phyloP scores from a whole-genome alignment of 2,329 filamentous ascomycete genomes.

The Blastomyces silverae region DNA sequence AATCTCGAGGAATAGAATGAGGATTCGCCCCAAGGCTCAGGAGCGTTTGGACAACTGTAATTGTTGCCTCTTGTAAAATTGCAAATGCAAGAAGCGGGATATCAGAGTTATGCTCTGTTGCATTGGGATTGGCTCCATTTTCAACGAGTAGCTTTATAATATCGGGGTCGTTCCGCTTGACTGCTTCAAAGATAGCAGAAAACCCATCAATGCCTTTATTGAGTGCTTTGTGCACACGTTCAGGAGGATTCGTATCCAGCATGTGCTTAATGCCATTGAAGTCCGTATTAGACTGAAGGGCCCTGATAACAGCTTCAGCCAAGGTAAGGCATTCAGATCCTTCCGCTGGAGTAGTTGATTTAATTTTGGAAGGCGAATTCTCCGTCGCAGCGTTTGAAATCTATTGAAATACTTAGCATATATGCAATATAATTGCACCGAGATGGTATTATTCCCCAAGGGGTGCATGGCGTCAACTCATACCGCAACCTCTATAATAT shows the following conservation, averaged over 20 bases:
- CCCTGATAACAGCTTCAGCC: slow-evolving; percentile 12
- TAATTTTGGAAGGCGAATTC: not conserved
- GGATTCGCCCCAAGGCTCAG: slow-evolving; percentile 18
- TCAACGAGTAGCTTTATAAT: slow-evolving; percentile 18
- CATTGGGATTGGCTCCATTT: slow-evolving; percentile 20
- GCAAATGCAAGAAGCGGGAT: slow-evolving; percentile 18
- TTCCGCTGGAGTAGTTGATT: not conserved
- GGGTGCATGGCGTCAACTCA: not conserved
- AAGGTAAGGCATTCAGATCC: slow-evolving; percentile 5
- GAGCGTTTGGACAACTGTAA: slow-evolving; percentile 15
- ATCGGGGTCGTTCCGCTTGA: slow-evolving; percentile 14
- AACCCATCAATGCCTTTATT: slow-evolving; percentile 13
- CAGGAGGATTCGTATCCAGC: slow-evolving; percentile 7
- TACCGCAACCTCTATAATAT: slow-evolving; percentile 3
- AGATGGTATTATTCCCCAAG: not conserved
- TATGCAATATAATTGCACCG: not conserved
- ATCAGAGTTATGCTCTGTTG: slow-evolving; percentile 12
- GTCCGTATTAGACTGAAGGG: slow-evolving; percentile 14
- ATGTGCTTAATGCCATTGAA: slow-evolving; percentile 15
- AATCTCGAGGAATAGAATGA: slow-evolving; percentile 16
- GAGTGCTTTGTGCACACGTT: slow-evolving; percentile 10
- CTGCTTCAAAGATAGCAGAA: slow-evolving; percentile 16
- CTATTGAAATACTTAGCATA: not conserved
- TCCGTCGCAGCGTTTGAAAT: not conserved
- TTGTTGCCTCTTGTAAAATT: slow-evolving; percentile 16